Base-by-base conservation (phyloP, 2,329 filamentous ascomycete species). In the Fusarium lyarnte region DNA sequence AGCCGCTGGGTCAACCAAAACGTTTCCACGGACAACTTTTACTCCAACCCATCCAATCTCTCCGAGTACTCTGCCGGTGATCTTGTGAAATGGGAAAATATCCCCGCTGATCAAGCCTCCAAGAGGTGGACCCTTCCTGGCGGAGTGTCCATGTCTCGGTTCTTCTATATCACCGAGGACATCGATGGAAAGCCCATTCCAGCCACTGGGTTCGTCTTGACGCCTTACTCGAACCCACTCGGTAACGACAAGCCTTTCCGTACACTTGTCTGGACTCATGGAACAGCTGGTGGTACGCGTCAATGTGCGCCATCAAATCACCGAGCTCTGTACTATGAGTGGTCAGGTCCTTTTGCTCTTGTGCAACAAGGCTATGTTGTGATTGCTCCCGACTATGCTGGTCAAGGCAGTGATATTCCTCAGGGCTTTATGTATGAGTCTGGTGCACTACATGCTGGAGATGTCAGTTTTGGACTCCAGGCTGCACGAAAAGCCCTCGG, bases 391-490 rank as follows among this genome's bases (percentile, higher is more conserved):
- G 66, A 69, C 25, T 69, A 69, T 7, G 65, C 65, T 5, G 66
- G 65, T 0, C 66, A 69, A 19, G 66, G 66, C 1, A 69, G 66
- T 3, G 59, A 69, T 3, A 69, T 69, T 3, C 59, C 66, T 0
- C 58, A 69, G 11, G 66, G 66, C 8, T 69, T 69, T 4, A 69
- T 69, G 66, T 69, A 69, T 11, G 66, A 69, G 4, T 54, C 66
- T 0, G 66, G 66, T 4, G 66, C 59, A 3, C 58, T 69, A 2
- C 66, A 69, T 0, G 66, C 66, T 11, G 65, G 5, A 5, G 66
- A 69, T 25, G 65, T 69, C 1, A 65, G 66, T 4, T 52, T 58
- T 5, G 65, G 65, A 19, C 45, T 69, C 0, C 17, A 65, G 2
- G 66, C 66, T 5, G 66, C 52, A 3, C 66, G 66, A 0, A 58